Evolutionary conservation across 306 rosid species (phyloP).

Genomic region (Alnus glutinosa): DNA sequence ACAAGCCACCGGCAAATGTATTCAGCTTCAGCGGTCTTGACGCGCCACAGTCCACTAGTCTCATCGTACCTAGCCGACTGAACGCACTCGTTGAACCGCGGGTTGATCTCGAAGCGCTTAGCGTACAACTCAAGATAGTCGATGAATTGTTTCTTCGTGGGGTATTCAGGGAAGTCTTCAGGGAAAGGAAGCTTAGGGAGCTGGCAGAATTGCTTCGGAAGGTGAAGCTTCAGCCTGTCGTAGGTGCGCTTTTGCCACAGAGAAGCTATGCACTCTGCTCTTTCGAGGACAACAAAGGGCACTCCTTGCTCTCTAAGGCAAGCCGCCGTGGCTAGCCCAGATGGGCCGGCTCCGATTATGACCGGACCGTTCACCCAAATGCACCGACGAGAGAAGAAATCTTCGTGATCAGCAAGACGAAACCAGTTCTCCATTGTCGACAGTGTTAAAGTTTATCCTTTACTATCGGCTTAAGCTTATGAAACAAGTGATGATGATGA

Average conservation of each 20-base stretch:
- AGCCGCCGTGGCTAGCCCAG: slow-evolving; percentile 93
- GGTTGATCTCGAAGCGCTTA: slow-evolving; percentile 55
- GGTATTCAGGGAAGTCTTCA: slow-evolving; percentile 73
- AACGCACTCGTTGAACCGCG: slow-evolving; percentile 73
- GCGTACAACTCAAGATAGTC: slow-evolving; percentile 76
- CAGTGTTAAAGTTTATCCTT: too few species aligned
- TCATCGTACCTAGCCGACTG: slow-evolving; percentile 64
- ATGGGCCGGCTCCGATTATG: slow-evolving; percentile 92
- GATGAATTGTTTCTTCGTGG: slow-evolving; percentile 71
- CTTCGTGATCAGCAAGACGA: slow-evolving; percentile 53
- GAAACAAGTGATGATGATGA: too few species aligned
- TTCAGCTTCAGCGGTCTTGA: slow-evolving; percentile 65
- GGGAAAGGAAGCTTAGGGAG: slow-evolving; percentile 85
- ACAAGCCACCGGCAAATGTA: slow-evolving; percentile 82
- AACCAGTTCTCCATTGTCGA: slow-evolving; percentile 64
- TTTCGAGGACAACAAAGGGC: slow-evolving; percentile 72
- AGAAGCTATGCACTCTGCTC: slow-evolving; percentile 87
- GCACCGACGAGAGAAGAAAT: slow-evolving; percentile 54
- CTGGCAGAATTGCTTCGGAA: slow-evolving; percentile 91
- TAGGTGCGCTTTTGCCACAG: slow-evolving; percentile 90
- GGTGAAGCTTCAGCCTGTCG: slow-evolving; percentile 87
- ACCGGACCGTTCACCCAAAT: slow-evolving; percentile 86
- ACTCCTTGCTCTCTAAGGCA: slow-evolving; percentile 83
- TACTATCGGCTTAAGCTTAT: too few species aligned
- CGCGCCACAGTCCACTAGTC: slow-evolving; percentile 73